These are phyloP conservation scores for Cladosporium sphaerospermum DNA, from an alignment of 2,329 filamentous ascomycete genomes.

Conservation along the genomic window DNA sequence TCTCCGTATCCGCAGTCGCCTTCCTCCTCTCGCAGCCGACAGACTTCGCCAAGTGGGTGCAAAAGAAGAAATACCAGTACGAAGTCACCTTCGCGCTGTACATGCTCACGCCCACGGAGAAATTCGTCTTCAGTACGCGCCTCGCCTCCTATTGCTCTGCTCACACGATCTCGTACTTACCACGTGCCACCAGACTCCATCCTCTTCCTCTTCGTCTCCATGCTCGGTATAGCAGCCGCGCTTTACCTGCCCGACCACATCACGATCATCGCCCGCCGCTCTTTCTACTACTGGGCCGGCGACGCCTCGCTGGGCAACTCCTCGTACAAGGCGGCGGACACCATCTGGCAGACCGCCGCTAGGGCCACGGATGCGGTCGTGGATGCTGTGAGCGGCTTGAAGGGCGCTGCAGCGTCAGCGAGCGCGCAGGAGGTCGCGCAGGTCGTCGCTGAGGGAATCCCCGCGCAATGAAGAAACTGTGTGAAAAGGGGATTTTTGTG, in stretches of 20 bases:
- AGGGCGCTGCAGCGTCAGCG: neutral
- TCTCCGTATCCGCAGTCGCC: constrained; percentile 31
- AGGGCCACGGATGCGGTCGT: constrained; percentile 16
- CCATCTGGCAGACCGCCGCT: constrained; percentile 17
- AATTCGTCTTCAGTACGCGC: constrained; percentile 88
- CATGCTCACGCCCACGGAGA: constrained; percentile 94
- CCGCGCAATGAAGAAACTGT: constrained; percentile 1
- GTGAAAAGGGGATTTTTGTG: neutral
- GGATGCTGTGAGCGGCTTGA: constrained; percentile 17
- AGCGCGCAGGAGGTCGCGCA: neutral
- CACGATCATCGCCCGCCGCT: constrained; percentile 70
- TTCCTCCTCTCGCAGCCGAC: constrained; percentile 44
- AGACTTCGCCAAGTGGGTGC: constrained; percentile 71
- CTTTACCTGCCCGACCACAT: constrained; percentile 94
- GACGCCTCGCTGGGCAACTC: constrained; percentile 40
- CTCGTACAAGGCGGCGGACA: constrained; percentile 16
- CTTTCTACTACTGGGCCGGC: constrained; percentile 92
- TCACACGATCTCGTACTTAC: neutral
- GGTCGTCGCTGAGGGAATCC: neutral
- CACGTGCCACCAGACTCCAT: constrained; percentile 63
- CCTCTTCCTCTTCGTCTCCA: constrained; percentile 80
- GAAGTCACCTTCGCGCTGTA: constrained; percentile 95
- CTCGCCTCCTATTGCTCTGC: neutral
- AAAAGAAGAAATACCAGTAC: constrained; percentile 95
- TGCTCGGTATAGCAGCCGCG: constrained; percentile 78